Evolutionary conservation across 192 early-diverging fungal genomes (phyloP).

Genomic region (Backusella morwellensis): DNA sequence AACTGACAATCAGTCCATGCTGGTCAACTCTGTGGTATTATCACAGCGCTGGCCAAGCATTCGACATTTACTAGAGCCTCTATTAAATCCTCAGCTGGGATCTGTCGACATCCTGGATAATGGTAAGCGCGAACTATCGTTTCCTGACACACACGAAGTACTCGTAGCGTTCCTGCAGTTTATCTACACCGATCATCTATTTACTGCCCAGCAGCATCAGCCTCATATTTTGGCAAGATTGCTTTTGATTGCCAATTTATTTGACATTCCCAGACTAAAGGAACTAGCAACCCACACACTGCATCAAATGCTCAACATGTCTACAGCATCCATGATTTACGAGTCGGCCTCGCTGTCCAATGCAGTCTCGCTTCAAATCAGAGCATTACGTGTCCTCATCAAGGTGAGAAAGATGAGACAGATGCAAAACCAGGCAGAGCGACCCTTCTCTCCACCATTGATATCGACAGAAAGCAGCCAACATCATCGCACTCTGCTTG

Average conservation of each 20-base stretch:
- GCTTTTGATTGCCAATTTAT: conserved; percentile 58
- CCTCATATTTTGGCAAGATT: conserved; percentile 62
- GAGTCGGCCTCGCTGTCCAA: conserved; percentile 64
- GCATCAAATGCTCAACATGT: conserved; percentile 57
- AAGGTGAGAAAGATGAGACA: conserved; percentile 50
- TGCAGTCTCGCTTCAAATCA: conserved; percentile 60
- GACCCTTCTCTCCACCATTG: background rate
- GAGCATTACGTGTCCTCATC: conserved; percentile 52
- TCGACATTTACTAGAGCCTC: conserved; percentile 15
- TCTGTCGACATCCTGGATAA: conserved; percentile 23
- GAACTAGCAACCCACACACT: conserved; percentile 54
- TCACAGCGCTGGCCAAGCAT: conserved; percentile 54
- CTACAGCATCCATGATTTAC: conserved; percentile 63
- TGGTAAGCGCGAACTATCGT: background rate
- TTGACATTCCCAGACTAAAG: conserved; percentile 54
- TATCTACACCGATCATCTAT: conserved; percentile 64
- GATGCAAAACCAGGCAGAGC: background rate
- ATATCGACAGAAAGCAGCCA: background rate
- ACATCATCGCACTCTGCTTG: background rate
- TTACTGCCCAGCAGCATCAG: conserved; percentile 62
- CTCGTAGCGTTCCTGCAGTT: conserved; percentile 65
- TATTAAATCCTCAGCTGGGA: conserved; percentile 13
- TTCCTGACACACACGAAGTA: conserved; percentile 49
- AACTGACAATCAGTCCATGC: conserved; percentile 42
- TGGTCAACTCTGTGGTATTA: conserved; percentile 52